Evolutionary conservation across 768 basidiomycete genomes (phyloP).

Genomic region (Solioccasus polychromus): DNA sequence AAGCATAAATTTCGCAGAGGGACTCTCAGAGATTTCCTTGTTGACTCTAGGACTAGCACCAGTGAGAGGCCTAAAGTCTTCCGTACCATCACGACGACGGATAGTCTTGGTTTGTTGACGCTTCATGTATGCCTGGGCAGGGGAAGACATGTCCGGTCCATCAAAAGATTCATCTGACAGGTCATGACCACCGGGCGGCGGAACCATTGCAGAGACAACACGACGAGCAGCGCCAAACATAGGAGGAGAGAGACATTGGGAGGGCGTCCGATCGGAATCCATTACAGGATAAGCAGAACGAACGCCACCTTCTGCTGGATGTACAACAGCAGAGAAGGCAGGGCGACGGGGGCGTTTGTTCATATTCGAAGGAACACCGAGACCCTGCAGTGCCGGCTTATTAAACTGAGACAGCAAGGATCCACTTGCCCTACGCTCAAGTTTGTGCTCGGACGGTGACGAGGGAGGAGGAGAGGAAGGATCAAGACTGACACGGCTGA

Average conservation of each 20-base stretch:
- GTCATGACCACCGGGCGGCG: conserved; percentile 39
- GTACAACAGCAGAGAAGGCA: conserved; percentile 60
- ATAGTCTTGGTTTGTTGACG: conserved; percentile 77
- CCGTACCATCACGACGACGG: conserved; percentile 76
- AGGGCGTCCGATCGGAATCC: conserved; percentile 27
- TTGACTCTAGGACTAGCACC: conserved; percentile 54
- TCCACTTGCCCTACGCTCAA: conserved; percentile 40
- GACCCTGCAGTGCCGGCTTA: conserved; percentile 54
- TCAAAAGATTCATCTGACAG: conserved; percentile 53
- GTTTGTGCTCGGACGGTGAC: conserved; percentile 47
- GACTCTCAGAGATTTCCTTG: conserved; percentile 50
- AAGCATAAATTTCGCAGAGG: conserved; percentile 52
- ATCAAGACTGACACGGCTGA: conserved; percentile 37
- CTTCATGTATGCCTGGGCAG: conserved; percentile 76
- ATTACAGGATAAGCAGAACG: conserved; percentile 45
- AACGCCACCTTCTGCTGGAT: conserved; percentile 39
- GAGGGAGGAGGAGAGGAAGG: conserved; percentile 51
- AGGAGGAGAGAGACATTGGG: conserved; percentile 21
- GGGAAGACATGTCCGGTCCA: conserved; percentile 69
- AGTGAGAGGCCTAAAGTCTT: conserved; percentile 75
- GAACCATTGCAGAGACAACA: conserved; percentile 73
- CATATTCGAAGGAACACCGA: conserved; percentile 50
- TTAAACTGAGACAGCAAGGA: conserved; percentile 37
- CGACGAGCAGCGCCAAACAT: conserved; percentile 57
- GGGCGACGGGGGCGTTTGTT: conserved; percentile 65